Conservation (phyloP, 352 stramenopile species). For the Globisporangium mamillatum region DNA sequence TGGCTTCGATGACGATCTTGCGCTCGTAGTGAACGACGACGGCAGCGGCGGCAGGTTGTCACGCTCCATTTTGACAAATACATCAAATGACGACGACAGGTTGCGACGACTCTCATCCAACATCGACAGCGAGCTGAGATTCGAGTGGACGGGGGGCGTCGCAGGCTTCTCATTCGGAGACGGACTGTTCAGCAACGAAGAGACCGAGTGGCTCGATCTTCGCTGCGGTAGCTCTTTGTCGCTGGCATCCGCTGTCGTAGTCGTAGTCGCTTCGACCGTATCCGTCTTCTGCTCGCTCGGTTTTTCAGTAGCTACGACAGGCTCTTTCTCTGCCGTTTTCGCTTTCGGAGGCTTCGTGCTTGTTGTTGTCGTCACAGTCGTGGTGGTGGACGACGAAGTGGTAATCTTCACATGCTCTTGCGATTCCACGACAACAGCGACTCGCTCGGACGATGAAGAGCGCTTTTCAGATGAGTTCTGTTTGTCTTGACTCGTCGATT, state of each 20-base stretch:
- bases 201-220: slow-evolving; percentile 57
- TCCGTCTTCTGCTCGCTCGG: neutral
- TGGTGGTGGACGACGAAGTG: neutral
- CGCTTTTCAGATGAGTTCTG: neutral
- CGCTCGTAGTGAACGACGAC: neutral
- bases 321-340: neutral
- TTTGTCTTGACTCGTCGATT: neutral
- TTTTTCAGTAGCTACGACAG: neutral
- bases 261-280: neutral
- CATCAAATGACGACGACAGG: slow-evolving; percentile 24
- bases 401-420: neutral
- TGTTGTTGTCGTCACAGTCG: neutral
- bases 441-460: neutral
- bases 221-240: neutral
- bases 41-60: slow-evolving; percentile 25
- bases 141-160: slow-evolving; percentile 25
- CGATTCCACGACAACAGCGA: slow-evolving; percentile 2
- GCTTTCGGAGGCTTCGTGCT: neutral
- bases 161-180: slow-evolving; percentile 38
- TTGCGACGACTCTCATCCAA: slow-evolving; percentile 23
- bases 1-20: neutral
- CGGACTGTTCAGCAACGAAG: slow-evolving; percentile 69
- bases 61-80: slow-evolving; percentile 61
- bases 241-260: neutral
- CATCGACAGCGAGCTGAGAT: slow-evolving; percentile 36